Evolutionary conservation across 2,329 filamentous ascomycete species (phyloP), one percentile per base, ranked within the genome.

Genomic region (Phialocephala subalpina): DNA sequence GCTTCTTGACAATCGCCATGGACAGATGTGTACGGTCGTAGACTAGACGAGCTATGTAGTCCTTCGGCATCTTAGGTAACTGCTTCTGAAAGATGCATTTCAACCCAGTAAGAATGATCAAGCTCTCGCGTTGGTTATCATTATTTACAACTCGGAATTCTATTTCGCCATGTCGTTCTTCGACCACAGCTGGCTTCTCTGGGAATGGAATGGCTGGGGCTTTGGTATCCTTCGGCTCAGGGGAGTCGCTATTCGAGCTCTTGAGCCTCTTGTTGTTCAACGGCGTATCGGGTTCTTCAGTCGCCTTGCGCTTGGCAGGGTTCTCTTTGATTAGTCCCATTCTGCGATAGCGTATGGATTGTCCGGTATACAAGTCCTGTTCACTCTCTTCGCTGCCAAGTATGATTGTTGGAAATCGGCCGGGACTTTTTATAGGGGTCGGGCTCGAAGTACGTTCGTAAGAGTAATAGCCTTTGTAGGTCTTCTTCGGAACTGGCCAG

Each of bases 21-120:
- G 93, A 97, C 67, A 98, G 79, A 82, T 99, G 96, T 6, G 95
- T 97, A 60, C 96, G 90, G 79, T 99, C 96, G 81, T 99, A 99
- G 65, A 99, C 96, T 8, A 99, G 88, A 45, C 96, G 92, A 3
- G 96, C 96, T 73, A 99, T 98, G 78, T 99, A 99, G 77, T 98
- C 96, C 79, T 98, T 97, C 16, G 96, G 96, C 96, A 99, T 99
- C 80, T 98, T 98, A 0, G 96, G 96, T 6, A 99, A 84, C 77
- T 99, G 96, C 74, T 98, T 98, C 78, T 99, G 96, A 75, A 99
- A 98, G 70, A 99, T 97, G 77, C 94, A 97, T 78, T 98, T 99
- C 63, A 99, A 84, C 16, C 96, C 96, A 0, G 95, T 97, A 66
- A 99, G 84, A 73, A 99, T 97, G 76, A 98, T 97, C 71, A 94